Percentiles rank a stretch among this genome's conserved stretches.
Evolutionary conservation across 202 grass and related monocot genomes (phyloP).

Genomic region (Schoenoplectus triqueter): DNA sequence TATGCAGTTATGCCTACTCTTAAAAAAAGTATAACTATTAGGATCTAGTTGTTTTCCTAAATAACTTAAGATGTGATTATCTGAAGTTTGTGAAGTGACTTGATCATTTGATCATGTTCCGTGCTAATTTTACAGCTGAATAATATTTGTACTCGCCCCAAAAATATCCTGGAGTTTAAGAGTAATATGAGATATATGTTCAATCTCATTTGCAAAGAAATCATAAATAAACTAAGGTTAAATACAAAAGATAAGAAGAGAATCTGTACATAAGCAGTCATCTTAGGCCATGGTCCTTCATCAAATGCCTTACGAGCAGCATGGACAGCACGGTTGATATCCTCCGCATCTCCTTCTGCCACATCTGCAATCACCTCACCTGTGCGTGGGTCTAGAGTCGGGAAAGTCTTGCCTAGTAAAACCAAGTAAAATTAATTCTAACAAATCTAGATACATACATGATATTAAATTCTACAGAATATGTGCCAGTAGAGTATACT

Average conservation of each 20-base stretch:
- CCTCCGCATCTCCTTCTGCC: slow-evolving; percentile 64
- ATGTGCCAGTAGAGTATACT: not conserved
- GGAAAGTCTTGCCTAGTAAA: slow-evolving; percentile 61
- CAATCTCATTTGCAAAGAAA: not conserved
- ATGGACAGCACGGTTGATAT: slow-evolving; percentile 57
- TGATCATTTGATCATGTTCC: too few relatives aligned
- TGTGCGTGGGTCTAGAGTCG: slow-evolving; percentile 68
- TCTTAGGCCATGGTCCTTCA: slow-evolving; percentile 68
- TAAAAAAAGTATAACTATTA: too few relatives aligned
- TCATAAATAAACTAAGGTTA: not conserved
- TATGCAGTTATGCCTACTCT: too few relatives aligned
- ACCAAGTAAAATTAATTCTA: not conserved
- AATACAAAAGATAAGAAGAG: not conserved
- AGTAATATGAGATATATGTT: not conserved
- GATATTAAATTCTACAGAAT: slow-evolving; percentile 9
- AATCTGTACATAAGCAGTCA: slow-evolving; percentile 67
- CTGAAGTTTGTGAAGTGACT: too few relatives aligned
- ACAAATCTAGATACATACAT: not conserved
- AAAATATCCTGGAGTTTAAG: too few relatives aligned
- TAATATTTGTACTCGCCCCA: too few relatives aligned
- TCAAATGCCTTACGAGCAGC: slow-evolving; percentile 76
- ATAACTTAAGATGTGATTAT: too few relatives aligned
- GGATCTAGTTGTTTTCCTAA: too few relatives aligned
- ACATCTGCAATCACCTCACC: slow-evolving; percentile 66
- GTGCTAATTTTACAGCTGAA: too few relatives aligned